Conservation (phyloP, 2,329 filamentous ascomycete genomes). For the Aphanocladium album region DNA sequence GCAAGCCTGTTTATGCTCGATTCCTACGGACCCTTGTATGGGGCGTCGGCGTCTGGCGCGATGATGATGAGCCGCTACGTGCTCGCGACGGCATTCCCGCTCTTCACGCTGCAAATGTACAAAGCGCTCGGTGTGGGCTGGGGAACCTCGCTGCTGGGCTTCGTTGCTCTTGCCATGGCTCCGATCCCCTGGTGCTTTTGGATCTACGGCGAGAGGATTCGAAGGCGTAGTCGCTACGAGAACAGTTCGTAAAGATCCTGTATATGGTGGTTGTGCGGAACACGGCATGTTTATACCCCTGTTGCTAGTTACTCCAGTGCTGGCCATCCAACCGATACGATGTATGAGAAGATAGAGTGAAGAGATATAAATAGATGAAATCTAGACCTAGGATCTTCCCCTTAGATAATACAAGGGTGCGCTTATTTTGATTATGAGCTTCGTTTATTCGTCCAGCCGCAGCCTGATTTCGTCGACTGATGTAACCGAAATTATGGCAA, state of each 20-base stretch:
- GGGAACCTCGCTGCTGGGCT: conserved; percentile 39
- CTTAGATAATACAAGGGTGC: too few species aligned
- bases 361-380: too few species aligned
- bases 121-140: conserved; percentile 35
- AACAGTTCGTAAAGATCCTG: conserved; percentile 20
- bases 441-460: too few species aligned
- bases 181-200: conserved; percentile 31
- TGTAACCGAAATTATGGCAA: too few species aligned
- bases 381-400: too few species aligned
- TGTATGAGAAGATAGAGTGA: too few species aligned
- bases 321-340: too few species aligned
- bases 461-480: too few species aligned
- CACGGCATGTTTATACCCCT: too few species aligned
- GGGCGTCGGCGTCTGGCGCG: conserved; percentile 23
- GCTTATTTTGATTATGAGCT: too few species aligned
- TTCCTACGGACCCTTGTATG: conserved; percentile 24
- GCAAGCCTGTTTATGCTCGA: conserved; percentile 26
- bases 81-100: conserved; percentile 54
- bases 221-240: conserved; percentile 22
- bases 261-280: too few species aligned
- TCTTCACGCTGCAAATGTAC: conserved; percentile 34
- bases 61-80: conserved; percentile 39
- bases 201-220: conserved; percentile 20
- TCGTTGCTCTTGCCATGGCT: conserved; percentile 32
- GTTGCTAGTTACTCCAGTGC: too few species aligned